Base-by-base conservation (phyloP, 2,329 filamentous ascomycete species). In the Alternaria sp. region DNA sequence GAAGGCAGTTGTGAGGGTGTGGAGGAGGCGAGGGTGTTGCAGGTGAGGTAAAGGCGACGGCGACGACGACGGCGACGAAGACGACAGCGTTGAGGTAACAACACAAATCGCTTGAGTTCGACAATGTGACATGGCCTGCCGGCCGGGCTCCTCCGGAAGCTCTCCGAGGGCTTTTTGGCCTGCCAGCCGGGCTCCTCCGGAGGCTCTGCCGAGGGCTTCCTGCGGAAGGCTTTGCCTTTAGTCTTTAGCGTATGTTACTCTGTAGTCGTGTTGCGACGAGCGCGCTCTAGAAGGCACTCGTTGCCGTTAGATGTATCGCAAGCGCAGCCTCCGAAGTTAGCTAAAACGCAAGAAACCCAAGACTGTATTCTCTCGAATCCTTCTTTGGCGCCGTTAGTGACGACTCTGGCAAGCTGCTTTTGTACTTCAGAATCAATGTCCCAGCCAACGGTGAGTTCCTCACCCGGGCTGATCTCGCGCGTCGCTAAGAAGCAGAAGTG, bases 401-500 rank as follows among this genome's bases (percentile, higher is more conserved):
- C 81, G 1, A 88, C 88, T 11, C 90, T 82, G 4, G 88, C 77
- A 43, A 88, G 83, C 5, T 88, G 79, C 76, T 87, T 87, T 32
- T 86, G 83, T 4, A 79, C 72, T 49, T 76, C 72, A 2, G 71
- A 71, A 51, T 78, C 63, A 81, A 86, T 74, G 83, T 90, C 69
- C 84, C 84, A 86, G 82, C 86, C 66, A 85, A 86, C 66, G 78
- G 87, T 79, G 85, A 94, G 73, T 88, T 92, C 92, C 84, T 92
- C 54, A 81, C 86, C 68, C 84, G 86, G 26, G 83, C 92, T 70
- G 86, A 98, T 93, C 38, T 89, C 85, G 54, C 91, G 87, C 68
- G 92, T 92, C 69, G 93, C 93, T 60, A 97, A 88, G 64, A 97
- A 89, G 87, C 94, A 97, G 77, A 98, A 97, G 74, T 95, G 92